Evolutionary conservation across 1,284 basidiomycete species (phyloP), one percentile per base, ranked within the genome.

Genomic region (Fomitopsis palustris): DNA sequence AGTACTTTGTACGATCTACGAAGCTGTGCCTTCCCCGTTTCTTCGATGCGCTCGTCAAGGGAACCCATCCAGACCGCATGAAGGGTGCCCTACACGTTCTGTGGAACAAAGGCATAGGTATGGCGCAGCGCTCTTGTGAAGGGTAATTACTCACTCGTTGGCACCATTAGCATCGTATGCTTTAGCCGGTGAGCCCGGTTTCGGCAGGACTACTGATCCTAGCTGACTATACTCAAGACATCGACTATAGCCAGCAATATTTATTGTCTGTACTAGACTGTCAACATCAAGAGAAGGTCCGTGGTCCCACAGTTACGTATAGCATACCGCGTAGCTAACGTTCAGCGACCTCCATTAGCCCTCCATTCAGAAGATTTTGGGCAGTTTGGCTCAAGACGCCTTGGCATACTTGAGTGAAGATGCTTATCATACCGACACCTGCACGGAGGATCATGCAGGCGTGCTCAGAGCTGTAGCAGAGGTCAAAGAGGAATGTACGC

Each of bases 31-130:
- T 94, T 55, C 88, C 92, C 1, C 79, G 78, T 25, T 76, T 96
- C 37, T 88, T 96, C 67, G 81, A 87, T 43, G 87, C 92, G 0
- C 72, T 93, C 49, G 74, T 78, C 56, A 89, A 87, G 67, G 93
- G 90, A 5, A 88, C 82, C 61, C 92, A 95, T 67, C 93, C 95
- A 23, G 96, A 98, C 75, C 83, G 90, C 54, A 97, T 97, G 87
- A 99, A 99, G 72, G 92, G 93, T 12, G 96, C 96, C 7, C 78
- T 99, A 21, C 96, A 97, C 71, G 82, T 96, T 25, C 78, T 99
- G 9, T 88, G 86, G 70, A 86, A 88, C 69, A 95, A 93, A 75
- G 84, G 83, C 45, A 87, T 84, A 57, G 81, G 87, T 85, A 67
- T 56, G 72, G 69, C 71, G 17, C 8, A 3, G 16, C 21, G 39